Evolutionary conservation across 768 basidiomycete species (phyloP).

Genomic region (Fibroporia radiculosa): DNA sequence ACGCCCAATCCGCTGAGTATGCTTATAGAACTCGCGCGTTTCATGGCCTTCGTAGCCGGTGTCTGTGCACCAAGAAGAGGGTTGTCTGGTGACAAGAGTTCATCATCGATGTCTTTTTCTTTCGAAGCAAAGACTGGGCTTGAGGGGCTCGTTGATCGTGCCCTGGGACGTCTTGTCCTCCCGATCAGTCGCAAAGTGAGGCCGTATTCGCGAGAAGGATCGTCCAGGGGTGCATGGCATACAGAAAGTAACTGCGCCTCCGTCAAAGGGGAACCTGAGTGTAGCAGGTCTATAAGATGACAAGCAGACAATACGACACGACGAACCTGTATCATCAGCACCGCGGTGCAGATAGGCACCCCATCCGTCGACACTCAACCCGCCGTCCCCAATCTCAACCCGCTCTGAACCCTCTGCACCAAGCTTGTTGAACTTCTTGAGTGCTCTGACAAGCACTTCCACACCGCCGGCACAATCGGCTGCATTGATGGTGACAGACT

Average conservation of each 20-base stretch:
- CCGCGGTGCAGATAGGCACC: slow-evolving; percentile 68
- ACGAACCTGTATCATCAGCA: slow-evolving; percentile 45
- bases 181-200: slow-evolving; percentile 61
- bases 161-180: slow-evolving; percentile 30
- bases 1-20: slow-evolving; percentile 92
- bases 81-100: slow-evolving; percentile 5
- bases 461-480: slow-evolving; percentile 73
- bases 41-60: slow-evolving; percentile 42
- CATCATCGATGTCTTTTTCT: slow-evolving; percentile 29
- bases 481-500: slow-evolving; percentile 63
- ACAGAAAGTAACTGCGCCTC: slow-evolving; percentile 76
- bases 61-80: not conserved
- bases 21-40: slow-evolving; percentile 92
- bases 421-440: slow-evolving; percentile 83
- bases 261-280: slow-evolving; percentile 62
- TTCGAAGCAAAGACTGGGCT: slow-evolving; percentile 20
- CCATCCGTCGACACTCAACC: slow-evolving; percentile 84
- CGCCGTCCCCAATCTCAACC: slow-evolving; percentile 65
- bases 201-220: slow-evolving; percentile 73
- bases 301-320: no score
- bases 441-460: slow-evolving; percentile 81
- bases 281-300: not conserved
- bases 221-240: slow-evolving; percentile 74
- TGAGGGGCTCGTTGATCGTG: slow-evolving; percentile 17
- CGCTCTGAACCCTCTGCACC: slow-evolving; percentile 39